Percentiles rank a stretch among this genome's conserved stretches.
Evolutionary conservation across 441 rosid genomes (phyloP).

Genomic region (Gossypium laxum): DNA sequence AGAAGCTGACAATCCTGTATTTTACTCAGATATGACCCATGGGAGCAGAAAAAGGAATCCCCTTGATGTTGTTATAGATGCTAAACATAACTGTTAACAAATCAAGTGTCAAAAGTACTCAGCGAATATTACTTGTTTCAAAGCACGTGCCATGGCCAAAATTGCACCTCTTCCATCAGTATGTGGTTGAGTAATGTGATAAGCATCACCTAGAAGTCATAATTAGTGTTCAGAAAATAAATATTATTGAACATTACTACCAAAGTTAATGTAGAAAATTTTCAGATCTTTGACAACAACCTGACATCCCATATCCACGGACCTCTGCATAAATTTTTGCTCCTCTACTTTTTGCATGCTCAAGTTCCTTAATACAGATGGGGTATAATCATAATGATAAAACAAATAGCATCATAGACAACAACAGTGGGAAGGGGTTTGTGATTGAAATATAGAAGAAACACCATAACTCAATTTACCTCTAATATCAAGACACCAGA

Average conservation of each 20-base stretch:
- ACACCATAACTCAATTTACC: constrained; percentile 34
- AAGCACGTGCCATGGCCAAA: constrained; percentile 78
- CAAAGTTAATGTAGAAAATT: not conserved
- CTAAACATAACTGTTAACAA: not conserved
- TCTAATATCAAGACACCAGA: constrained; percentile 73
- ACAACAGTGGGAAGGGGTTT: not conserved
- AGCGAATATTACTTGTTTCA: constrained; percentile 39
- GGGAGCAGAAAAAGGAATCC: not conserved
- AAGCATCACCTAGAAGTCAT: constrained; percentile 62
- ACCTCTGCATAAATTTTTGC: constrained; percentile 84
- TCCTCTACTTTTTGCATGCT: constrained; percentile 81
- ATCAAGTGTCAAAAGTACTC: not conserved
- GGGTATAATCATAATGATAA: not conserved
- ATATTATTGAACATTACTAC: not conserved
- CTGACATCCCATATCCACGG: constrained; percentile 98
- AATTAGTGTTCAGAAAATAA: constrained; percentile 13
- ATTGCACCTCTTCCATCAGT: constrained; percentile 82
- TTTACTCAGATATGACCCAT: not conserved
- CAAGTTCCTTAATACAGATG: constrained; percentile 50
- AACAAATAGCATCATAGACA: constrained; percentile 2
- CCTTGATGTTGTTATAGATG: not conserved
- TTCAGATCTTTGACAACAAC: constrained; percentile 25
- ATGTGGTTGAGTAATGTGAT: constrained; percentile 91
- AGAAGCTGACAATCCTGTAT: not conserved
- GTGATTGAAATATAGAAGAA: not conserved